Base-by-base conservation (phyloP, 2,329 filamentous ascomycete genomes). In the Aspergillus proliferans region DNA sequence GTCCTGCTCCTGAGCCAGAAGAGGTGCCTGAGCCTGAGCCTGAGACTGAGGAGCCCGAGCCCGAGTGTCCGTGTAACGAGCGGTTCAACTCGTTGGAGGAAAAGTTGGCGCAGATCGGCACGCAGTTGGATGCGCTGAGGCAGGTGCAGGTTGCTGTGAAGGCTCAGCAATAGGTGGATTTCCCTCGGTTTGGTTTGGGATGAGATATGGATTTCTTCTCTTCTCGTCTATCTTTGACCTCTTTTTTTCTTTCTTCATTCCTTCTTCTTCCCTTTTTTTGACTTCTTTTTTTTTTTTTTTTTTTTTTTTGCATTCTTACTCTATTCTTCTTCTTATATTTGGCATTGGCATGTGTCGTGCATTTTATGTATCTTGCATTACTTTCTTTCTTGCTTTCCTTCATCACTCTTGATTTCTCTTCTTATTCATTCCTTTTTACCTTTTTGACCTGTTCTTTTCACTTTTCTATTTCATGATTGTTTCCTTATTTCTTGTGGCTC, bases 1-100 rank as follows among this genome's bases (percentile, higher is more conserved):
- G 22, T 28, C 45, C 40, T 44, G 47, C 36, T 53, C 50, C 53
- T 53, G 55, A 42, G 10, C 48, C 41, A 7, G 41, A 43, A n/a
- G 41, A 43, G 4, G 6, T 28, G 14, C 21, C 34, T 21, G 38
- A 40, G 18, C 15, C 18, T 1, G 15, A 22, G 19, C 9, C 34
- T 14, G 38, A 40, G 18, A 7, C 18, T 2, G 15, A 40, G 19
- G 22, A 22, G 22, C 18, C 38, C 18, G 18, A 22, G 18, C 38
- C 19, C 2, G 38, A 40, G 38, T 40, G 38, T 4, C 38, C 38
- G 10, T 40, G 38, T 22, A 9, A 40, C 7, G 38, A 21, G 10
- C 38, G 38, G 7, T 40, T 40, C 19, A 6, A 15, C 10, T 40
- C 38, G 9, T 22, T 40, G 38, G 38, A 40, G 2, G 38, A 21